These are phyloP conservation scores for Cyberlindnera euphorbiae DNA, from an alignment of 805 yeast species.

Conservation along the genomic window DNA sequence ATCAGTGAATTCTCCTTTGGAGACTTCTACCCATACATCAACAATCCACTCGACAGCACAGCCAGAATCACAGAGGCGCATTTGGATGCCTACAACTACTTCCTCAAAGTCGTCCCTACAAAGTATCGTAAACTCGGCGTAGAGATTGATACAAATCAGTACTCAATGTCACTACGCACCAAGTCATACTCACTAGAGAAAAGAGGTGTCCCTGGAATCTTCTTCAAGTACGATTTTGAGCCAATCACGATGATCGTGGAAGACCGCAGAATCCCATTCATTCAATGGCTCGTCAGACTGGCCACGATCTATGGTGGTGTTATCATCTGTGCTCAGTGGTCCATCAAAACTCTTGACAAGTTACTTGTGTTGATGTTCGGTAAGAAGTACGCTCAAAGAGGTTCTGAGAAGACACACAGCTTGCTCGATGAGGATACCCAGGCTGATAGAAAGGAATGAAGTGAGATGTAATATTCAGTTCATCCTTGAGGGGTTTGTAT, in stretches of 20 bases:
- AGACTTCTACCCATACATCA: conserved; percentile 76
- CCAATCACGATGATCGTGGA: conserved; percentile 67
- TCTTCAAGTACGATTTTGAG: conserved; percentile 82
- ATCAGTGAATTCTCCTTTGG: conserved; percentile 90
- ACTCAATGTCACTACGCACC: conserved; percentile 59
- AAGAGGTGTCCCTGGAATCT: conserved; percentile 65
- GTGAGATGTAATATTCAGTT: not conserved
- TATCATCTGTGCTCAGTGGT: conserved; percentile 63
- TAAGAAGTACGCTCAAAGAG: conserved; percentile 37
- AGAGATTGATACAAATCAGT: conserved; percentile 77
- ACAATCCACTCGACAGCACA: conserved; percentile 84
- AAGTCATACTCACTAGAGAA: conserved; percentile 20
- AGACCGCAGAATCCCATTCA: conserved; percentile 72
- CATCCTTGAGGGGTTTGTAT: not conserved
- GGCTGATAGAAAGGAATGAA: not conserved
- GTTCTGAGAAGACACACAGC: conserved; percentile 18
- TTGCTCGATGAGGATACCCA: conserved; percentile 16
- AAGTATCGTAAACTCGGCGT: conserved; percentile 65
- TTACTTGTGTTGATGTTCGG: conserved; percentile 52
- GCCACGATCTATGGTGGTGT: conserved; percentile 84
- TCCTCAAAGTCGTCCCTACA: conserved; percentile 80
- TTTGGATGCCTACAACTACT: conserved; percentile 55
- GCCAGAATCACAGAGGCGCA: conserved; percentile 49
- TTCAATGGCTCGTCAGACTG: conserved; percentile 70
- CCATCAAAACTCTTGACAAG: conserved; percentile 53